Evolutionary conservation across 176 grass and related monocot genomes (phyloP).

Genomic region (Echinochloa phyllopogon): DNA sequence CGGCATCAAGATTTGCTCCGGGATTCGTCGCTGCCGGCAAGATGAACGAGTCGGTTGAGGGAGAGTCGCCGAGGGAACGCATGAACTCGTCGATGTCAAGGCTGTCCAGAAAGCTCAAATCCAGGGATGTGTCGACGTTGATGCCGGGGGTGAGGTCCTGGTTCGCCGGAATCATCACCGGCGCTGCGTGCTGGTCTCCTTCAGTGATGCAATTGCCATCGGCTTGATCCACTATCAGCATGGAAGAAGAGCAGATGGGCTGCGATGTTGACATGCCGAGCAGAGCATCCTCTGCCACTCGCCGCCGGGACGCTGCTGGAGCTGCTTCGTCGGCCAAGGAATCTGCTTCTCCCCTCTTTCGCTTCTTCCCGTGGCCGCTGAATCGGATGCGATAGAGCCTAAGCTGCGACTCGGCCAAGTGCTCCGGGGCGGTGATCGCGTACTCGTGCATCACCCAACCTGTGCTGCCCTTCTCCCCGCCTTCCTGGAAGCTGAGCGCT

Average conservation of each 20-base stretch:
- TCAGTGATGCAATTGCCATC: not conserved
- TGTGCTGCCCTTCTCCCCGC: not conserved
- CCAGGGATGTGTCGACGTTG: not conserved
- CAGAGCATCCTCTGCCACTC: constrained; percentile 10
- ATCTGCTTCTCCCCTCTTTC: not conserved
- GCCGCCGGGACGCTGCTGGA: not conserved
- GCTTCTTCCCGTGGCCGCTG: constrained; percentile 6
- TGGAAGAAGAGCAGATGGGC: not conserved
- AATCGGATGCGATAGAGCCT: not conserved
- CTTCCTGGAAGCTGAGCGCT: not conserved
- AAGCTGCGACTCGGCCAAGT: not conserved
- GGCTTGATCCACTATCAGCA: not conserved
- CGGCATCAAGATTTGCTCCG: not conserved
- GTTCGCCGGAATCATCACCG: not conserved
- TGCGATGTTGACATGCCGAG: not conserved
- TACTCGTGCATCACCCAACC: constrained; percentile 9
- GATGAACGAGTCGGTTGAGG: not conserved
- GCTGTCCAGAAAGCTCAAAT: not conserved
- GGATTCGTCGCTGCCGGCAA: not conserved
- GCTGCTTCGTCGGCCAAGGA: not conserved
- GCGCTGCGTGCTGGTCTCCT: not conserved
- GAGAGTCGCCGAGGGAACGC: not conserved
- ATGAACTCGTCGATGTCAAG: not conserved
- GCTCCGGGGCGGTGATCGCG: not conserved
- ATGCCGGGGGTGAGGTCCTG: not conserved